Conservation (phyloP, 208 protist species). For the Porcisia hertigi region DNA sequence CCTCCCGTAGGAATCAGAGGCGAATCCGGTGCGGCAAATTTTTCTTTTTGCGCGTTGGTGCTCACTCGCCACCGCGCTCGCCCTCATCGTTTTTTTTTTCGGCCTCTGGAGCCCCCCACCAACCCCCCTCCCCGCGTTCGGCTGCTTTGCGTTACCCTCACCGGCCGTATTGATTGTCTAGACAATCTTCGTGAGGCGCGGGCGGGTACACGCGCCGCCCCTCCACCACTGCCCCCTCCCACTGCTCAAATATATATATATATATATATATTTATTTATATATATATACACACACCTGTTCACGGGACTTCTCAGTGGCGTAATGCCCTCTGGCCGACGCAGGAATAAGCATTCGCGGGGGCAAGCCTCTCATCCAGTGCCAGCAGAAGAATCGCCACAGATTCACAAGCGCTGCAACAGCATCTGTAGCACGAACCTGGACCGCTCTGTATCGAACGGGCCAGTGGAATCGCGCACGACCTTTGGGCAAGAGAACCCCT, state of each 20-base stretch:
- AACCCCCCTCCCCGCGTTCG: too few relatives aligned
- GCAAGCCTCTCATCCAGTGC: background rate
- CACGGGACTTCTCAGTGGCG: background rate
- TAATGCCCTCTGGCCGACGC: conserved; percentile 6
- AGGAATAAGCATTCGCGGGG: conserved; percentile 3
- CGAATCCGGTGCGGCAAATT: too few relatives aligned
- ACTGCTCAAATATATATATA: background rate
- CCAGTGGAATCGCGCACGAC: background rate
- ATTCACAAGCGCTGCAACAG: too few relatives aligned
- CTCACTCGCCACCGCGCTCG: too few relatives aligned
- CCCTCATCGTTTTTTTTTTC: too few relatives aligned
- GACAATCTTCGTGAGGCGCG: too few relatives aligned
- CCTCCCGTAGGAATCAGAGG: background rate
- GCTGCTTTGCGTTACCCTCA: too few relatives aligned
- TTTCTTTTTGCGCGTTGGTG: too few relatives aligned
- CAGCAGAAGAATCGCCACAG: background rate
- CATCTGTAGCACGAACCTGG: background rate
- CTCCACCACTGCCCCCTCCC: background rate
- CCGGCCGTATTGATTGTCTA: too few relatives aligned
- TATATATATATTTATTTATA: too few relatives aligned
- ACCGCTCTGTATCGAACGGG: background rate
- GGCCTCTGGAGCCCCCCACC: too few relatives aligned
- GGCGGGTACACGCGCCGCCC: too few relatives aligned
- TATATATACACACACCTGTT: background rate
- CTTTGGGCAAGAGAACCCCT: background rate